Evolutionary conservation across 352 stramenopile species (phyloP), one percentile per base, ranked within the genome.

Genomic region (Globisporangium rhizosaccharum): DNA sequence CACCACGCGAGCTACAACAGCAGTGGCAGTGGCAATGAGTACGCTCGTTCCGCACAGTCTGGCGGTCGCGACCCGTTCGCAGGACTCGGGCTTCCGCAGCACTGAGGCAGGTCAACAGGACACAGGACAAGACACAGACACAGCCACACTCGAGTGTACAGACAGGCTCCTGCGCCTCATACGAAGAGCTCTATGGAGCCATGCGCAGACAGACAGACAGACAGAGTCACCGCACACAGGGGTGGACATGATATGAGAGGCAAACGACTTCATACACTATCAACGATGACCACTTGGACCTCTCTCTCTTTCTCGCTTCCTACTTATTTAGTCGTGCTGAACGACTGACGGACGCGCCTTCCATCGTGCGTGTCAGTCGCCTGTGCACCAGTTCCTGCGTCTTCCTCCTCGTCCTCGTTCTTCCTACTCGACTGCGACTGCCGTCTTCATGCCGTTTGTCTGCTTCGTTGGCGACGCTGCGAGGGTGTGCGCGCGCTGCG

Each of bases 31-130:
- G 33, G 33, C 33, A 39, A 39, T 12, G 51, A 54, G 12, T 52
- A 56, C 30, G 49, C 26, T 17, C 56, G 33, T 25, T 51, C 46
- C 49, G 57, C 44, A 6, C 56, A 58, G 18, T 42, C 62, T 3
- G 71, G 66, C 42, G 47, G 66, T 48, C 72, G 81, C 53, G 84
- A 93, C 53, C 84, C 84, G 44, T 93, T 93, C 66, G 81, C 84
- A 7, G 84, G 84, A 10, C 63, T 91, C 23, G 84, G 81, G n/a
- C 57, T 89, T 56, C 79, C 79, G 4, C 65, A 77, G 55, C 66
- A 82, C 51, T 66, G n/a, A 63, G n/a, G 12, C 11, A 26, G 14
- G 4, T 36, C 18, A 28, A 5, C 5, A 20, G 44, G 15, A 49
- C 20, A 26, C 33, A 62, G 47, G 33, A 51, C 52, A 52, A 41